Evolutionary conservation across 2,329 filamentous ascomycete genomes (phyloP), one percentile per base, ranked within the genome.

Genomic region (Alternaria viburni): DNA sequence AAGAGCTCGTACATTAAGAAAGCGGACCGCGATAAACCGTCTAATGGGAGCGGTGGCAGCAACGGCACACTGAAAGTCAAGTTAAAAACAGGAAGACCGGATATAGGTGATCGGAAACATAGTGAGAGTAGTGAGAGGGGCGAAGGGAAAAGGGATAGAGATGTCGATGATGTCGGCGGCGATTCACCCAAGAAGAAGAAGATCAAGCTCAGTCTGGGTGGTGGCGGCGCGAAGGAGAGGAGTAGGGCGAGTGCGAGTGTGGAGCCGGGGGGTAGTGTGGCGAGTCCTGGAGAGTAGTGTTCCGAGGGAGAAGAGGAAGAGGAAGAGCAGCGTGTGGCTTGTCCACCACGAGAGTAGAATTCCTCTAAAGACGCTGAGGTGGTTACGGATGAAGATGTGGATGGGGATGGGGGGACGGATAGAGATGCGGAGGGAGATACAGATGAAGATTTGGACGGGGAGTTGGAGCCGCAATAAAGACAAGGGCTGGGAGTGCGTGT

Each of bases 1-100:
- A 85, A 85, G 68, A 77, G 74, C 54, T 77, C 76, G 5, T 80
- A 81, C 57, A 64, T 80, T 43, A 80, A 80, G 65, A 80, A 81
- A 52, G 79, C 78, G 5, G 79, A 81, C 49, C 74, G 79, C 13
- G 78, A 79, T 25, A 76, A 68, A 52, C 43, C 66, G n/a, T 71
- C 66, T 25, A 51, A 60, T 4, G 59, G 66, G 25, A 52, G 19
- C 23, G 67, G 46, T 25, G 67, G 66, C 19, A 52, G 26, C 5
- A 23, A 41, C 25, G 67, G 69, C 8, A 57, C 67, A 5, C 60
- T 77, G 10, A 79, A 79, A 52, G 74, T 79, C 61, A 79, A 79
- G 61, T 68, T 79, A 4, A 79, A 79, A 47, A 73, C 73, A 1
- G 67, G 70, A 21, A 68, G 65, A 49, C 73, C 70, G 10, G 76